phyloP scores from a whole-genome alignment of 768 basidiomycete species.

The Psilocybe cubensis region DNA sequence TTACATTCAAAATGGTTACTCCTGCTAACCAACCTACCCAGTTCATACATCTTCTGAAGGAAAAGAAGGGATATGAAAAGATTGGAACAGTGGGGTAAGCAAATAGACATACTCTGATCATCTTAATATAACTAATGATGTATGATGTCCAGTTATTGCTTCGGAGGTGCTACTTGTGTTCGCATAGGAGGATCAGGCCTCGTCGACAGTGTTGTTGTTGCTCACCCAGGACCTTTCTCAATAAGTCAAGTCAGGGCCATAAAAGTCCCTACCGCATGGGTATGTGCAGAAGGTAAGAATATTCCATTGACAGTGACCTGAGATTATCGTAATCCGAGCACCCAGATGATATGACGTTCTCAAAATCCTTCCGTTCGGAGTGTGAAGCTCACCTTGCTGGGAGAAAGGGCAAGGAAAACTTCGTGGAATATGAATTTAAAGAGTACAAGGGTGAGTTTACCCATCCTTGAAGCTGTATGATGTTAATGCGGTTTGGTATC shows the following conservation, averaged over 20 bases:
- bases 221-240: constrained; percentile 41
- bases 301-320: too few species aligned
- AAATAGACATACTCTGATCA: background rate
- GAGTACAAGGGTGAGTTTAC: constrained; percentile 41
- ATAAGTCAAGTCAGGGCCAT: constrained; percentile 38
- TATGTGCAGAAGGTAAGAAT: constrained; percentile 45
- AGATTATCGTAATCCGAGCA: too few species aligned
- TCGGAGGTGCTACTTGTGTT: constrained; percentile 41
- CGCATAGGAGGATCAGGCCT: constrained; percentile 38
- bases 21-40: too few species aligned
- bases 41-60: constrained; percentile 40
- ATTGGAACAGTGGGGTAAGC: constrained; percentile 46
- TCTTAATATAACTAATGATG: background rate
- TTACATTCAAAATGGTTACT: too few species aligned
- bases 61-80: constrained; percentile 43
- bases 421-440: constrained; percentile 48
- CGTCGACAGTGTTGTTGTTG: constrained; percentile 42
- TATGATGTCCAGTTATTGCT: constrained; percentile 39
- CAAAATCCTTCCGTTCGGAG: constrained; percentile 29
- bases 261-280: constrained; percentile 42
- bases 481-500: background rate
- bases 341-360: constrained; percentile 45
- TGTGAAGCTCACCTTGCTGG: constrained; percentile 39
- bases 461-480: background rate
- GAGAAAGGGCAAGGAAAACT: constrained; percentile 38